Evolutionary conservation across 2,329 filamentous ascomycete genomes (phyloP), one percentile per base, ranked within the genome.

Genomic region (Bertia moriformis): DNA sequence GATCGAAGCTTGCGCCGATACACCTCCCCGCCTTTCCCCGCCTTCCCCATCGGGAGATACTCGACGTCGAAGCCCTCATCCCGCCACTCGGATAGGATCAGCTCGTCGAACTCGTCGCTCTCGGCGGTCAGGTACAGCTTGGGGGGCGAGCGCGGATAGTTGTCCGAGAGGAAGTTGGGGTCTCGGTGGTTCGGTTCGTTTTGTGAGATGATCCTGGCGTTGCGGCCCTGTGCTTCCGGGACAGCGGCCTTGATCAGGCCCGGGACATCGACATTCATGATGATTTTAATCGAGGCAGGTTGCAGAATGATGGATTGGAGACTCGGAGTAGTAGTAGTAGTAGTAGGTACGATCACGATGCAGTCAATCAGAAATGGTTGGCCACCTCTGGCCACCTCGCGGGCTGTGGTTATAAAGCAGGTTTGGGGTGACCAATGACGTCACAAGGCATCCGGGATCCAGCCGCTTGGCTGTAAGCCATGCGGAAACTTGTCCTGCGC

Each of bases 71-170:
- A 66, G 0, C 60, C 60, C 40, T 66, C 63, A 10, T 53, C 54
- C 15, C 48, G 51, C 63, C 63, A 66, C 15, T 61, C 58, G 1
- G 41, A 41, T 0, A 66, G 19, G 0, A 57, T 61, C 0, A 48
- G 14, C 2, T 46, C 27, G 42, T 66, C 63, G 41, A 66, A 66
- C 0, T 62, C 57, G 5, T 62, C 57, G 24, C 46, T 50, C 36
- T 66, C 63, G 2, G 59, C 58, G 0, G 61, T 64, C 14, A 66
- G 43, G 41, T 64, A 66, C 2, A 66, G 44, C 37, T 57, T 64
- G 0, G 60, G 59, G 0, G 55, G 49, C 1, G 43, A 43, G 0
- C 51, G 49, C 1, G 59, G 62, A 39, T 65, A 66, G 5, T 59
- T 51, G 3, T 48, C 41, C 0, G 63, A 65, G 0, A 65, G 51